Base-by-base conservation (phyloP, 139 green algal species). In the Coelastrella sp. region DNA sequence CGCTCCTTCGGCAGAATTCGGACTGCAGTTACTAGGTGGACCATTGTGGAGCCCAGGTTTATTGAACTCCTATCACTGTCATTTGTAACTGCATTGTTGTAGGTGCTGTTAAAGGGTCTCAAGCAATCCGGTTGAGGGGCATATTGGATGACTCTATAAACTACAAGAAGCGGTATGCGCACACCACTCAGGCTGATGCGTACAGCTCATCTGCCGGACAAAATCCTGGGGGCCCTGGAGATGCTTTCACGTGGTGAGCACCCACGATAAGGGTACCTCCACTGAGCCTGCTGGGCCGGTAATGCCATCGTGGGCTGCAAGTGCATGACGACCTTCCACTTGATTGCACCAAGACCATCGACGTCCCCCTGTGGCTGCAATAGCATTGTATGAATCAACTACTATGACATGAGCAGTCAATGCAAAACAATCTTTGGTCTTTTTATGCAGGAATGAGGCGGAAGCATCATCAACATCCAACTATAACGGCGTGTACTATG, bases 181-280 rank as follows among this genome's bases (percentile, higher is more conserved):
- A 17, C 15, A 76, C 68, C 15, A 80, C 74, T 14, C 74, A 80
- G 58, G 74, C 9, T 58, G 74, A 58, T 58, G 74, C 74, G 14
- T 80, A 58, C 25, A 80, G 10, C 9, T 80, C 74, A 59, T n/a
- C 74, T 59, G 74, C 57, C 5, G 74, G 74, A 19, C 24, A 80
- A 57, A 80, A 80, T 17, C 74, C 74, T 59, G 74, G 74, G 10
- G 74, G 74, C 24, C 74, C 74, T 57, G 74, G 74, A n/a, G 74
- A 80, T 58, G 74, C 74, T 24, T 80, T 80, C 20, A 80, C 74
- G 7, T 80, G 74, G 68, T 76, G 19, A 76, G 68, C 8, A 19
- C 24, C 24, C 12, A 70, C 12, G 9, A 14, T 70, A 14, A 22
- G 63, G 15, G 15, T 22, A 22, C 15, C 12, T 22, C 15, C 63